These are phyloP conservation scores for Dothistroma pini DNA, from an alignment of 2,329 filamentous ascomycete species.

Conservation along the genomic window DNA sequence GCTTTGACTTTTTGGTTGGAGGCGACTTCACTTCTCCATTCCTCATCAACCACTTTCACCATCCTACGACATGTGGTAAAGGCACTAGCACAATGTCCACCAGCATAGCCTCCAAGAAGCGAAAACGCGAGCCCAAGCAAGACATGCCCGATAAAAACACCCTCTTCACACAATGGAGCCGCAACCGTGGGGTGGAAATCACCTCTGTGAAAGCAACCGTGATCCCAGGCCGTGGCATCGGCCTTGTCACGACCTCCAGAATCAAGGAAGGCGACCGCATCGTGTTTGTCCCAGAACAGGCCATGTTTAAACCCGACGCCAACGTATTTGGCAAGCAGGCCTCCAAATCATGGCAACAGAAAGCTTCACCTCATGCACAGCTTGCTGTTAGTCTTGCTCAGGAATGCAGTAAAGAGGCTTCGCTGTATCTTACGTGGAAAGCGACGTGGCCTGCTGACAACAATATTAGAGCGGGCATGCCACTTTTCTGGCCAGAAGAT, in stretches of 20 bases:
- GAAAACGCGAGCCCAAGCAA: conserved; percentile 1
- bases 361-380: conserved; percentile 56
- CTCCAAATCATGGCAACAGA: not conserved
- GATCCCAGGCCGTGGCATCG: conserved; percentile 71
- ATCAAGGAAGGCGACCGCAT: conserved; percentile 61
- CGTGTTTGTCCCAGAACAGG: conserved; percentile 60
- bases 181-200: conserved; percentile 60
- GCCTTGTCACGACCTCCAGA: conserved; percentile 66
- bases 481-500: conserved; percentile 51
- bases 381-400: conserved; percentile 51
- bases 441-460: conserved; percentile 55
- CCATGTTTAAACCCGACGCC: conserved; percentile 62
- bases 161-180: conserved; percentile 66
- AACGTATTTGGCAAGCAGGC: conserved; percentile 27
- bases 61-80: not conserved
- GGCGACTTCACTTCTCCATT: not conserved
- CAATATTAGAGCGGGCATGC: conserved; percentile 59
- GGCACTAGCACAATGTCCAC: not conserved
- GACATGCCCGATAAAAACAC: conserved; percentile 39
- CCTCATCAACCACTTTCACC: not conserved
- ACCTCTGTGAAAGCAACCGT: conserved; percentile 63
- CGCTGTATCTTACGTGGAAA: conserved; percentile 22
- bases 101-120: conserved; percentile 2
- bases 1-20: conserved; percentile 6
- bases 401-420: conserved; percentile 12